Evolutionary conservation across 2,329 filamentous ascomycete genomes (phyloP).

Genomic region (Exophiala dermatitidis): DNA sequence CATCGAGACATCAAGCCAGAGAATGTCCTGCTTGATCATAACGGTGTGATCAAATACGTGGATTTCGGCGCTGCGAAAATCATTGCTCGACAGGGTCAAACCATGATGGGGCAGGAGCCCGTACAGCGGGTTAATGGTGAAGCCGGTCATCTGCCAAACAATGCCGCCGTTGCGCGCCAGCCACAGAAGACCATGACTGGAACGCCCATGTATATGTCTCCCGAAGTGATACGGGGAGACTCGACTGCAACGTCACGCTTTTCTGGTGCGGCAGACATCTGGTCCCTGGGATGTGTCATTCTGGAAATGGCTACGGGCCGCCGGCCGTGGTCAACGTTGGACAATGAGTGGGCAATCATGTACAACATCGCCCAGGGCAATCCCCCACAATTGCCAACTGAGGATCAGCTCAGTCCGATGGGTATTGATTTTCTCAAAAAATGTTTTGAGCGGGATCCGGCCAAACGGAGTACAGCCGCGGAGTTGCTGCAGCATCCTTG

Average conservation of each 20-base stretch:
- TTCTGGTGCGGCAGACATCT: constrained; percentile 77
- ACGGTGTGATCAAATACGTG: constrained; percentile 97
- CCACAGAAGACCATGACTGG: constrained; percentile 91
- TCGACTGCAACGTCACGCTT: constrained; percentile 39
- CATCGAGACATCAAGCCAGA: constrained; percentile 98
- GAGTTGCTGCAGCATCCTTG: constrained; percentile 93
- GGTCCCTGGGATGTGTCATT: constrained; percentile 94
- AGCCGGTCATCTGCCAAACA: constrained; percentile 13
- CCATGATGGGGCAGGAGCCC: constrained; percentile 60
- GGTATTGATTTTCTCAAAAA: constrained; percentile 83
- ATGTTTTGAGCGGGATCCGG: constrained; percentile 81
- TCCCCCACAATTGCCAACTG: constrained; percentile 71
- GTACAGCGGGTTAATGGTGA: constrained; percentile 31
- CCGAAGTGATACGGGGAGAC: constrained; percentile 92
- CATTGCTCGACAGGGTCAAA: constrained; percentile 87
- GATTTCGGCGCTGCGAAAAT: constrained; percentile 97
- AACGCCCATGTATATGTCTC: constrained; percentile 99
- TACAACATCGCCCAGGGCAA: constrained; percentile 99
- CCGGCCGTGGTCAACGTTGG: constrained; percentile 86
- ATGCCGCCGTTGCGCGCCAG: constrained; percentile 23
- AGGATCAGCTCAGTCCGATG: constrained; percentile 73
- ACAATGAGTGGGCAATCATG: constrained; percentile 99
- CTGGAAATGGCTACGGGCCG: constrained; percentile 95
- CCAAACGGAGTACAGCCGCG: constrained; percentile 68
- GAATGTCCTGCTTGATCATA: constrained; percentile 93